Conservation (phyloP, 1,284 basidiomycete species). For the Ustilago curta region DNA sequence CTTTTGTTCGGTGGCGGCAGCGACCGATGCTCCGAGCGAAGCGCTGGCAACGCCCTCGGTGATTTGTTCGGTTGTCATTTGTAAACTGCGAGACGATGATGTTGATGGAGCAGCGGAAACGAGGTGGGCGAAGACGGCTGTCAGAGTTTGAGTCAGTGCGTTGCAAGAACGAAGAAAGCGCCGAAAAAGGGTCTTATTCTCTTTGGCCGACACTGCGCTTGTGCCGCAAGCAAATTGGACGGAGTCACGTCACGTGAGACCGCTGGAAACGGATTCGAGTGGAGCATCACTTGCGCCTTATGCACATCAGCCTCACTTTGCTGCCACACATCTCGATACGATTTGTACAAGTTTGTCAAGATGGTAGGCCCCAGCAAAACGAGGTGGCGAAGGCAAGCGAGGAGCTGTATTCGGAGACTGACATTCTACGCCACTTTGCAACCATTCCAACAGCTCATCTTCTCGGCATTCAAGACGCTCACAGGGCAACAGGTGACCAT, state of each 20-base stretch:
- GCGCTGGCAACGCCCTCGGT: conserved; percentile 51
- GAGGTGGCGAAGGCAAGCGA: too few relatives aligned
- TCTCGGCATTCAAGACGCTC: conserved; percentile 98
- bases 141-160: conserved; percentile 23
- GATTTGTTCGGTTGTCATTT: conserved; percentile 46
- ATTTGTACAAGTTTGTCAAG: conserved; percentile 8
- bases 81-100: background rate
- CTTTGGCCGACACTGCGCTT: background rate
- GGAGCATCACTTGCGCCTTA: conserved; percentile 25
- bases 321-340: conserved; percentile 1
- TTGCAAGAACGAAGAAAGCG: conserved; percentile 14
- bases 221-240: conserved; percentile 5
- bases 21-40: conserved; percentile 44
- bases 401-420: background rate
- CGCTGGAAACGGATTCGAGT: conserved; percentile 11
- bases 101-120: conserved; percentile 4
- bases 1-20: conserved; percentile 74
- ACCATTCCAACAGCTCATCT: conserved; percentile 78
- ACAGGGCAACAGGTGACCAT: conserved; percentile 92
- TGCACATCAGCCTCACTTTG: background rate
- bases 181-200: conserved; percentile 24
- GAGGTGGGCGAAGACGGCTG: too few relatives aligned
- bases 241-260: conserved; percentile 32
- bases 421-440: background rate
- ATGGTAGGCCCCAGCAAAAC: conserved; percentile 25